These are phyloP conservation scores for Trichoderma cornu-damae DNA, from an alignment of 2,329 filamentous ascomycete genomes.

Conservation along the genomic window DNA sequence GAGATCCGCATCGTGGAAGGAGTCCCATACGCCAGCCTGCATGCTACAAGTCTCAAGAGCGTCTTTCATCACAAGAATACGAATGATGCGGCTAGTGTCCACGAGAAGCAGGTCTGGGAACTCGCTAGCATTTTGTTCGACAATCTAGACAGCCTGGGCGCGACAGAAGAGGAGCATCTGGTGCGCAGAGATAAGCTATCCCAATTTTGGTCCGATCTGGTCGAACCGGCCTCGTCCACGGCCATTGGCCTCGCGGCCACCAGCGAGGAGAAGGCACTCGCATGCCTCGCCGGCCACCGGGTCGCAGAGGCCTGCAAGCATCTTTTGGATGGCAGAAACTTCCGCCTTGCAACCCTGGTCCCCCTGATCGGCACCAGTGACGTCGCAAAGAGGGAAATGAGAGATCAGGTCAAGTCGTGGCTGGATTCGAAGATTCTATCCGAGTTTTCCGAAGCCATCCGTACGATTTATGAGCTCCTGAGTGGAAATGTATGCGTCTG, in stretches of 20 bases:
- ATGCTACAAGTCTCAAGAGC: conserved; percentile 33
- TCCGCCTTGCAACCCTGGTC: conserved; percentile 78
- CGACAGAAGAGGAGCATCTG: conserved; percentile 36
- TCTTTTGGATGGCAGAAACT: conserved; percentile 70
- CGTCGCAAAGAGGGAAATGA: conserved; percentile 66
- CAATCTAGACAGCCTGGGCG: conserved; percentile 43
- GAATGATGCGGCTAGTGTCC: conserved; percentile 43
- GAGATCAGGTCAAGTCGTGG: conserved; percentile 78
- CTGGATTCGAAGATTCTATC: conserved; percentile 74
- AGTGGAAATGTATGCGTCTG: conserved; percentile 82
- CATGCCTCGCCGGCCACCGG: conserved; percentile 71
- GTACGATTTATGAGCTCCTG: conserved; percentile 83
- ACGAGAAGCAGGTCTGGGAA: conserved; percentile 78
- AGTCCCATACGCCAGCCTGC: conserved; percentile 55
- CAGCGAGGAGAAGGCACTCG: conserved; percentile 77
- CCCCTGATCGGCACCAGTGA: conserved; percentile 73
- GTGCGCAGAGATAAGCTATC: conserved; percentile 61
- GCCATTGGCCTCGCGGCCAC: conserved; percentile 55
- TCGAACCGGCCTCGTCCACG: conserved; percentile 54
- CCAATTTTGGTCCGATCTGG: conserved; percentile 59
- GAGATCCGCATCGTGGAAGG: conserved; percentile 49
- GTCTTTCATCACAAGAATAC: conserved; percentile 40
- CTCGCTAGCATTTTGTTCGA: conserved; percentile 86
- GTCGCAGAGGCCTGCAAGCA: conserved; percentile 77
- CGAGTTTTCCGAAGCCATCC: conserved; percentile 78